Base-by-base conservation (phyloP, 768 basidiomycete genomes). In the Rhizopogon salebrosus region DNA sequence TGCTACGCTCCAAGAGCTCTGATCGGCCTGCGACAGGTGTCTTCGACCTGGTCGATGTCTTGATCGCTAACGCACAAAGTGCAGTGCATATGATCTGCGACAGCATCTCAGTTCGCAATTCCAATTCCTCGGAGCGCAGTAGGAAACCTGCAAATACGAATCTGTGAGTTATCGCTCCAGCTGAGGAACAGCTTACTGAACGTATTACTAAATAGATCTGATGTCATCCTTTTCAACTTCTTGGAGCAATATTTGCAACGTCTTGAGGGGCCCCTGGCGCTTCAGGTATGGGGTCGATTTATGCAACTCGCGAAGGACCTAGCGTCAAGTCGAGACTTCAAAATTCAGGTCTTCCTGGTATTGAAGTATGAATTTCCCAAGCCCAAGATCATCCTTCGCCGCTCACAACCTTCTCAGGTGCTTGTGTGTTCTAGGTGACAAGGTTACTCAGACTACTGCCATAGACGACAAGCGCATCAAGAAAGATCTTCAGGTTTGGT, bases 21-120 rank as follows among this genome's bases (percentile, higher is more conserved):
- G 67, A 65, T 38, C 55, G 68, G 4, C 67, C 75, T 2, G 72
- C 75, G 40, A 75, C 77, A 27, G 75, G 80, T 6, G 77, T 87
- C 1, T 95, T 95, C 61, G 87, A 93, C 52, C 75, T 95, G 22
- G 74, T 95, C 11, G 93, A 97, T 64, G 72, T 85, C 14, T 79
- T 98, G 27, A 80, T 93, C 6, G 77, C 89, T 3, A 95, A 81
- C 63, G 88, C 93, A 3, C 92, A 93, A 61, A 87, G 79, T 50
- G 84, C 89, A 7, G 92, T 98, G 1, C 85, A 92, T 56, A 86
- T 95, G 79, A 72, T 92, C 29, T 94, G 91, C 63, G 92, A 97
- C 64, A 86, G 85, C 60, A 88, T 93, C 41, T 75, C 74, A 18
- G 70, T 71, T 53, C 85, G 91, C 9, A 73, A 82, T 6, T 72